Base-by-base conservation (phyloP, 306 rosid species). In the Pyrus bretschneideri region DNA sequence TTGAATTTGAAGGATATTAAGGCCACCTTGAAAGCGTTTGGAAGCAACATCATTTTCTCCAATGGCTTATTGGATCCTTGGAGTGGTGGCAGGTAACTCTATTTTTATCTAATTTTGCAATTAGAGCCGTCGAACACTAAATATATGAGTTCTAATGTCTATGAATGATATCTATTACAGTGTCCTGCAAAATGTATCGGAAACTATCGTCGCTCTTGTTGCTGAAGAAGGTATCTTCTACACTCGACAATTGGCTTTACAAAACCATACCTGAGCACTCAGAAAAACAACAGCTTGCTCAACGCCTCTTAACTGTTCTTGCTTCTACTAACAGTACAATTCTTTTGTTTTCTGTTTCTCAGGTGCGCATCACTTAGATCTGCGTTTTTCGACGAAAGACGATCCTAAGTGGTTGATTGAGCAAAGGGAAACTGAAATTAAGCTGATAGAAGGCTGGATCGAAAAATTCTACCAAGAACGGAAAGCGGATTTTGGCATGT, bases 1-100 rank as follows among this genome's bases (percentile, higher is more conserved):
- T 42, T 67, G 10, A 67, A 55, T 42, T 76, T 85, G 86, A 65
- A 93, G 98, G 83, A 91, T 73, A 82, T 91, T 71, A 75, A 78
- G 81, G 71, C 69, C 15, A 57, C 84, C 29, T 83, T 93, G 88
- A 79, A 88, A 86, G 71, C 49, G 4, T 88, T 89, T 75, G 96
- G 98, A 84, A 93, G 96, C 79, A 89, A 91, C 79, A 85, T 93
- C 38, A 91, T 93, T 75, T 93, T 93, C 93, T 89, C 96, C 68
- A 89, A 88, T 75, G 96, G 96, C 75, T 82, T 89, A 62, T 74
- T 93, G 89, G 98, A 91, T 88, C 96, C 98, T 5, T 93, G 96
- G 98, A 91, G 98, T 81, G 96, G 98, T 78, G 91, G 96, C 76
- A 86, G 96, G 98, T 93, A 79, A 84, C 78, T 59, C 21, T 66